Evolutionary conservation across 768 basidiomycete genomes (phyloP), one percentile per base, ranked within the genome.

Genomic region (Termitomyces bulborhizus): DNA sequence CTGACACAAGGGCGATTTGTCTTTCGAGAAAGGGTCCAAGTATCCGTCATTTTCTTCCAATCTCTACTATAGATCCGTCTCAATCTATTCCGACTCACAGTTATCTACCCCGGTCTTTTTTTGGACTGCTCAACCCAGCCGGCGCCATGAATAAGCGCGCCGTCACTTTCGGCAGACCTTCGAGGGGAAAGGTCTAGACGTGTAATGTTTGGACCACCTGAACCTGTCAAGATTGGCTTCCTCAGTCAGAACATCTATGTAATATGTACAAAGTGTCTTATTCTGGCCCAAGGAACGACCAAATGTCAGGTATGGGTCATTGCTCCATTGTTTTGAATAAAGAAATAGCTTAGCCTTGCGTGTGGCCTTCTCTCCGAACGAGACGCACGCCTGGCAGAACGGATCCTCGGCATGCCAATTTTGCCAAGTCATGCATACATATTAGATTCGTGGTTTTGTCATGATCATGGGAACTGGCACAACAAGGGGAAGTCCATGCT

Each of bases 391-490:
- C 16, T 56, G 44, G 39, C 45, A 51, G 9, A 43, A 24, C 55
- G 50, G 55, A 56, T 56, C 55, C 50, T 41, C 55, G 55, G 55
- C 55, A 56, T 46, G 55, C 45, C 49, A 56, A 37, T 34, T 13
- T 31, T 26, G 44, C 29, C 8, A 24, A 37, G 37, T 37, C 24
- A 50, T 40, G 1, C 27, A 6, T 15, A n/a, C 16, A 45, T 45
- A 16, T 15, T 45, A 7, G 16, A 36, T 36, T 49, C 4, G 16
- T 49, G 24, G 26, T 48, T 32, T 26, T 4, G 46, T 16, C 34
- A 11, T 24, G 21, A 46, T 39, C 48, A 49, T 49, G 47, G 36
- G 47, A 48, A 15, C 2, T 37, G 36, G 36, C 4, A 13, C 24
- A 48, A 39, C 15, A 27, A 27, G 8, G 26, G n/a, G n/a, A 39